These are phyloP conservation scores for Coniella vitis DNA, from an alignment of 2,329 filamentous ascomycete species.

Conservation along the genomic window DNA sequence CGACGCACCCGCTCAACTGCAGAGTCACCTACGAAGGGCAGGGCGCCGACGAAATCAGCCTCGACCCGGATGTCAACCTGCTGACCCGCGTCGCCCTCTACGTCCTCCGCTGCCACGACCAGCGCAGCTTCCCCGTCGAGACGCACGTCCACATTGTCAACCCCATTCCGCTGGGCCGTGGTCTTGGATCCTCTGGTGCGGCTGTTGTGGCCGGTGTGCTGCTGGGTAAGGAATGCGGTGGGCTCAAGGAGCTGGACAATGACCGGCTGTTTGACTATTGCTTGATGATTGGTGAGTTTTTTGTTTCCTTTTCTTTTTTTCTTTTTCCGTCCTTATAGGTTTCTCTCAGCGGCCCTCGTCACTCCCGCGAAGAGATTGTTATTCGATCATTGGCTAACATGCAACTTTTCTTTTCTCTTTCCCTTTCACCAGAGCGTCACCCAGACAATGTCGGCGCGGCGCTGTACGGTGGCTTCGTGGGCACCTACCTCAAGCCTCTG, in stretches of 20 bases:
- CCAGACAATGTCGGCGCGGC: slow-evolving; percentile 94
- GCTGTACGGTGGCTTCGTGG: slow-evolving; percentile 92
- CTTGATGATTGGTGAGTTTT: slow-evolving; percentile 75
- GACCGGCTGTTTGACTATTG: slow-evolving; percentile 90
- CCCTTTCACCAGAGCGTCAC: slow-evolving; percentile 57
- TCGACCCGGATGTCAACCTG: slow-evolving; percentile 82
- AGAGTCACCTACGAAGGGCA: slow-evolving; percentile 84
- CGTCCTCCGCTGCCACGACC: slow-evolving; percentile 84
- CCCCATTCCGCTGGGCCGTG: slow-evolving; percentile 86
- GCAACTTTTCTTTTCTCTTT: neutral
- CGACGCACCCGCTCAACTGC: slow-evolving; percentile 70
- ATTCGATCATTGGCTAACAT: no score
- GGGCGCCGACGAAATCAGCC: slow-evolving; percentile 69
- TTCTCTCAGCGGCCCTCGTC: no score
- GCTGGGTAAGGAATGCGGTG: slow-evolving; percentile 81
- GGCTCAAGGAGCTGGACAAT: slow-evolving; percentile 64
- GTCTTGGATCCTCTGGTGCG: slow-evolving; percentile 89
- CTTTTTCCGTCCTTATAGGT: neutral
- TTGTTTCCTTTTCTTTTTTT: neutral
- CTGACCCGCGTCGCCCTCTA: slow-evolving; percentile 93
- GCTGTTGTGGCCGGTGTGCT: slow-evolving; percentile 94
- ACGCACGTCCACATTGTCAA: slow-evolving; percentile 95
- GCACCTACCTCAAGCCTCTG: slow-evolving; percentile 90
- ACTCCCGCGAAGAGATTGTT: no score
- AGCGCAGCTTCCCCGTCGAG: slow-evolving; percentile 74